Evolutionary conservation across 768 basidiomycete species (phyloP), one percentile per base, ranked within the genome.

Genomic region (Psilocybe tampanensis): DNA sequence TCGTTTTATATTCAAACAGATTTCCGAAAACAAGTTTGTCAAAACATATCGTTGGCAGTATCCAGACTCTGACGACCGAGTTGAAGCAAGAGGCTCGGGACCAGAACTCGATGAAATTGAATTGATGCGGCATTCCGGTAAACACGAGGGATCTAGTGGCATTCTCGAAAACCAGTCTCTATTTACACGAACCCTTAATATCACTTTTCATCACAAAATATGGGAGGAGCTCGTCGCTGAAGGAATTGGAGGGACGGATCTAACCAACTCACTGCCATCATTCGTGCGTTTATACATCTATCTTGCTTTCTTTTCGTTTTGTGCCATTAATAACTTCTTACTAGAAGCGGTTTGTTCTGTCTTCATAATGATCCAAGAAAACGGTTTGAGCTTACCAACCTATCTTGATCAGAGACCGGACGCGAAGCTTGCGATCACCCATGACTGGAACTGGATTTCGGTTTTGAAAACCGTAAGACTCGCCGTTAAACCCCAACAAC

Each of bases 181-280:
- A 2, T 59, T 54, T n/a, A 33, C 44, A 8, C 53, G 52, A 18
- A 59, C 53, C 1, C 47, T 59, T 21, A 59, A 49, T 9, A 42
- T 23, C 41, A 54, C 44, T 36, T 45, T 17, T 44, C 53, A 24
- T 13, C 26, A 17, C 9, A 4, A 29, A 29, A 9, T 29, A 9
- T 29, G 29, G 29, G 5, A 9, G 5, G 9, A 4, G 29, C 9
- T 29, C 5, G 29, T 29, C 29, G 29, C 29, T 29, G 29, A 29
- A 29, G 29, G 29, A 9, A 29, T 29, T 9, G 29, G 29, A 9
- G 29, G n/a, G n/a, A n/a, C n/a, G 9, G 29, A 29, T 4, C 4
- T 29, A 29, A 4, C 29, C 29, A 29, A 9, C 29, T 9, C 29
- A 29, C 9, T 29, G 29, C 29, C 4, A 9, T 29, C 29, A 9